phyloP scores from a whole-genome alignment of 2,329 filamentous ascomycete species.

The Knufia fluminis region DNA sequence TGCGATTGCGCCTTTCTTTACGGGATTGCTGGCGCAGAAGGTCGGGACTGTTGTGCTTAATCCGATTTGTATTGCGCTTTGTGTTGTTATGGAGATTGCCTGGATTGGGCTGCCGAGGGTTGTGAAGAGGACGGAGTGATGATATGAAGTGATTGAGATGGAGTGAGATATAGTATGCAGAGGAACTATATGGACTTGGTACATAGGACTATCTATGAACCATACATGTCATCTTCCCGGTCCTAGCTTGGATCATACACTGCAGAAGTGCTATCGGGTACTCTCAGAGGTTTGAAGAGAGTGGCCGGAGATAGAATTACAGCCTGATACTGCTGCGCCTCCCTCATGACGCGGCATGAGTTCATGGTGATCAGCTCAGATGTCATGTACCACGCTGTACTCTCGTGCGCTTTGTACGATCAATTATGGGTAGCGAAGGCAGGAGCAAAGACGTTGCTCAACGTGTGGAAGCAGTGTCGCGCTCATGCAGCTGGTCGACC shows the following conservation, averaged over 20 bases:
- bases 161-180: too few relatives aligned
- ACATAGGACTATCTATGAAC: too few relatives aligned
- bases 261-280: neutral
- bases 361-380: neutral
- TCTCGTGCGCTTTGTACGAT: too few relatives aligned
- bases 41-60: constrained; percentile 41
- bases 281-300: neutral
- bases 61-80: constrained; percentile 48
- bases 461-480: too few relatives aligned
- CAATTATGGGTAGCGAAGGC: too few relatives aligned
- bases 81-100: constrained; percentile 44
- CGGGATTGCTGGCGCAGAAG: constrained; percentile 39
- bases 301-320: neutral
- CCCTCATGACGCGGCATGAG: neutral
- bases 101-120: constrained; percentile 45
- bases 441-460: too few relatives aligned
- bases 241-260: neutral
- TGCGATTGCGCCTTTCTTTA: constrained; percentile 38
- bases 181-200: too few relatives aligned
- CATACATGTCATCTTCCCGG: too few relatives aligned
- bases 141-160: too few relatives aligned
- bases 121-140: constrained; percentile 41
- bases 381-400: neutral
- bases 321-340: neutral
- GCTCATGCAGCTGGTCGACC: too few relatives aligned